Percentiles rank a stretch among this genome's conserved stretches.
phyloP scores from a whole-genome alignment of 202 grass and related monocot species.

The Cymbopogon flexuosus region DNA sequence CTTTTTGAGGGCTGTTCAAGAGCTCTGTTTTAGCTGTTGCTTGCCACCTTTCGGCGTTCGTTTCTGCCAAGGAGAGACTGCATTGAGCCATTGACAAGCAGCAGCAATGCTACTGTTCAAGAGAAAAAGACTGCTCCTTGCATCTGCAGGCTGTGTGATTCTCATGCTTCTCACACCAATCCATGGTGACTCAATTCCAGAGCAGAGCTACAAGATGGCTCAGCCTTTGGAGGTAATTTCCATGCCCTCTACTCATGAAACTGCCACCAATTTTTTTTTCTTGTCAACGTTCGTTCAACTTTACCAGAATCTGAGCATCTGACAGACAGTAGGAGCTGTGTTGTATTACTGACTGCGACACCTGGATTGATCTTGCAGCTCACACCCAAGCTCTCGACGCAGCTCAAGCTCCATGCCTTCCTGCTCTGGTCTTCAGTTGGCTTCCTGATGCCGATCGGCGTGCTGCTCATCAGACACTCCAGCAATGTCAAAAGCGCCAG shows the following conservation, averaged over 20 bases:
- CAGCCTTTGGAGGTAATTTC: conserved; percentile 59
- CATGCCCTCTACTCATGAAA: background rate
- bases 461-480: conserved; percentile 64
- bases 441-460: conserved; percentile 78
- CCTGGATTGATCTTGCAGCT: conserved; percentile 37
- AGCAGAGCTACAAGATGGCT: conserved; percentile 36
- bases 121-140: conserved; percentile 31
- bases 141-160: conserved; percentile 28
- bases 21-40: background rate
- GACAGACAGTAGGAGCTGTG: background rate
- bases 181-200: conserved; percentile 28
- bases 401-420: conserved; percentile 81
- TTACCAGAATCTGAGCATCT: background rate
- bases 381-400: conserved; percentile 58
- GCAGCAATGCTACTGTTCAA: conserved; percentile 44
- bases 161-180: conserved; percentile 32
- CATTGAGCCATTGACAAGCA: background rate
- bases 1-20: background rate
- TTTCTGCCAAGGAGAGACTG: conserved; percentile 18
- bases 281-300: too few species aligned
- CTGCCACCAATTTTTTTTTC: too few species aligned
- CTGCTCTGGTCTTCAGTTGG: conserved; percentile 81
- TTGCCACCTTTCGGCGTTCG: conserved; percentile 3
- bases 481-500: conserved; percentile 42
- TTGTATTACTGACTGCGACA: background rate